Conservation (phyloP, 176 grass and related monocot species). For the Cenchrus fungigraminus region DNA sequence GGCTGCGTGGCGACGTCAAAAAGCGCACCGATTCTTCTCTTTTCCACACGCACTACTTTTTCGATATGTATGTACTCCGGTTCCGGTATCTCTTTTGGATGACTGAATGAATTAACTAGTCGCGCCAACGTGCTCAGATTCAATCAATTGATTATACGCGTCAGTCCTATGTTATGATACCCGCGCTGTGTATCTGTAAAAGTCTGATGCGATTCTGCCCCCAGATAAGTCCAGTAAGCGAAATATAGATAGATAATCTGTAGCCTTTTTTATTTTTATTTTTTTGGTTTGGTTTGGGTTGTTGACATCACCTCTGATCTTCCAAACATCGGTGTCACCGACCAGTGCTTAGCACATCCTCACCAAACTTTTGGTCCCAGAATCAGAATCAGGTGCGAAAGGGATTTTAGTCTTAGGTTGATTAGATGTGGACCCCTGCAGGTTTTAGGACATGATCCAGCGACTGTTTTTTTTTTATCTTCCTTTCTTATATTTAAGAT, state of each 20-base stretch:
- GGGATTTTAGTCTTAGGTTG: constrained; percentile 2
- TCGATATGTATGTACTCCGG: not conserved
- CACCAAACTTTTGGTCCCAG: not conserved
- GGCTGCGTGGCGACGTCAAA: not conserved
- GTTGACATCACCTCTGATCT: constrained; percentile 25
- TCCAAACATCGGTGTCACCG: not conserved
- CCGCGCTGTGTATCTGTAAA: constrained; percentile 3
- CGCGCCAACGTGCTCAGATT: constrained; percentile 22
- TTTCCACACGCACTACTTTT: not conserved
- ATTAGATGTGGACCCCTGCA: constrained; percentile 1
- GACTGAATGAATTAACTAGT: not conserved
- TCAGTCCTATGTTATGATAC: not conserved
- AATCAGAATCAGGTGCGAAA: not conserved
- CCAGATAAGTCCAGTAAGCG: not conserved
- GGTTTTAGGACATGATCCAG: not conserved
- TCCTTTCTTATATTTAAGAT: not conserved
- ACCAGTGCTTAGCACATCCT: not conserved
- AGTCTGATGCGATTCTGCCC: not conserved
- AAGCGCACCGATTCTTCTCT: not conserved
- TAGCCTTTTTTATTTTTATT: not conserved
- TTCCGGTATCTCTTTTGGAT: not conserved
- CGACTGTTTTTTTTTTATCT: not conserved
- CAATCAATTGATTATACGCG: not conserved
- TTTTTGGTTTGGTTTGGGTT: not conserved
- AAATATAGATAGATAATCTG: not conserved